Evolutionary conservation across 2,329 filamentous ascomycete genomes (phyloP).

Genomic region (Lojkania enalia): DNA sequence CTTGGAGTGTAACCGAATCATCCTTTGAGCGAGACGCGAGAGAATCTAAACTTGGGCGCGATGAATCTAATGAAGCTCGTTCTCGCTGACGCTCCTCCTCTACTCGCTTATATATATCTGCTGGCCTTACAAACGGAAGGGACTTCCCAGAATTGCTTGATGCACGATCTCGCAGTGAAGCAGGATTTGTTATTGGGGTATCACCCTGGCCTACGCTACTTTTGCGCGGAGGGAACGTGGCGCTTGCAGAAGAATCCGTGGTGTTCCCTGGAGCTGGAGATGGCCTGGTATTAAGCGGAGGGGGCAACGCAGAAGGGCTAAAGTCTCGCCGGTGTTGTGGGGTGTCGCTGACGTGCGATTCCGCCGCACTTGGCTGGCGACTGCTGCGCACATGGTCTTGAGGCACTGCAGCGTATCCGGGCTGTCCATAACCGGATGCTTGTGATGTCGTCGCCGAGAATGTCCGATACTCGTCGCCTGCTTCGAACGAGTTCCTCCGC

Average conservation of each 20-base stretch:
- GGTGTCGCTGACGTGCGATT: constrained; percentile 37
- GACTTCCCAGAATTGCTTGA: constrained; percentile 53
- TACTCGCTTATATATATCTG: constrained; percentile 75
- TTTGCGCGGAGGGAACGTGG: constrained; percentile 62
- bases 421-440: constrained; percentile 2
- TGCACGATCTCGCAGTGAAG: constrained; percentile 31
- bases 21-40: constrained; percentile 34
- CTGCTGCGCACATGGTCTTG: constrained; percentile 4
- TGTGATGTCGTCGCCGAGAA: constrained; percentile 45
- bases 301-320: constrained; percentile 57
- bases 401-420: constrained; percentile 6
- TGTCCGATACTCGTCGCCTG: constrained; percentile 56
- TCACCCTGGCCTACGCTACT: constrained; percentile 59
- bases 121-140: constrained; percentile 69
- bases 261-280: constrained; percentile 44
- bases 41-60: constrained; percentile 61
- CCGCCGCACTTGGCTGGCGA: constrained; percentile 31
- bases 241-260: constrained; percentile 34
- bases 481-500: constrained; percentile 58
- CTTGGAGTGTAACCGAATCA: constrained; percentile 20
- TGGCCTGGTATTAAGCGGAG: constrained; percentile 51
- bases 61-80: constrained; percentile 60
- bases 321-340: constrained; percentile 53
- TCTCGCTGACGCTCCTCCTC: constrained; percentile 66
- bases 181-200: constrained; percentile 21